Base-by-base conservation (phyloP, 306 rosid genomes). In the Albizia julibrissin region DNA sequence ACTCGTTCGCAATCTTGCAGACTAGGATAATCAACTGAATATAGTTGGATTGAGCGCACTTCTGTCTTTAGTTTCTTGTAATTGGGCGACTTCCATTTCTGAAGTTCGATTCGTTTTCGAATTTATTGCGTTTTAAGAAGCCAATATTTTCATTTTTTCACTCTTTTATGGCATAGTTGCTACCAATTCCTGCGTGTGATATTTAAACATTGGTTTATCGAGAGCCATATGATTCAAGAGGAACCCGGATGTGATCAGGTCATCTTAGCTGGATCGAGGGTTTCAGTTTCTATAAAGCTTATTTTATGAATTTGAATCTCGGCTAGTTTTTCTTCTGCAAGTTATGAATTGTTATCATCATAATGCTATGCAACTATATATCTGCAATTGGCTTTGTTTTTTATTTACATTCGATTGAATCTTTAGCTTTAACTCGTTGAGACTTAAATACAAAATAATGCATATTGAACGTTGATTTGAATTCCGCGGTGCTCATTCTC, bases 401-500 rank as follows among this genome's bases (percentile, higher is more conserved):
- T 72, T 29, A 7, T 24, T 19, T 39, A 10, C 33, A 21, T 34
- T 56, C 68, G 22, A 34, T 22, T 75, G 39, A 75, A 39, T 22
- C 62, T 56, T 1, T 52, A 21, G 72, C 15, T 33, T 33, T 34
- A 67, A 43, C 49, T n/a, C 5, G 24, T 33, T 75, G 79, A 37
- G 19, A 39, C 24, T 54, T 16, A 9, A 74, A 33, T 31, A 12
- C 13, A 14, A 74, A 68, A 9, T 19, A 9, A 8, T 39, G 47
- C 11, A 34, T 27, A 10, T n/a, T 56, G 50, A 75, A 21, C 56
- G 8, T 37, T 54, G 14, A 56, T 75, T 56, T 75, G 68, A n/a
- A 56, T 54, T 75, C 37, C 18, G 27, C 11, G 3, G 42, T 79
- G 70, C 69, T 62, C 40, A 43, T 85, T 65, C 70, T 59, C 18